A percentile compares a stretch with the other conserved stretches of the same genome.
phyloP scores from a whole-genome alignment of 805 yeast genomes.

The Cyberlindnera veronae region DNA sequence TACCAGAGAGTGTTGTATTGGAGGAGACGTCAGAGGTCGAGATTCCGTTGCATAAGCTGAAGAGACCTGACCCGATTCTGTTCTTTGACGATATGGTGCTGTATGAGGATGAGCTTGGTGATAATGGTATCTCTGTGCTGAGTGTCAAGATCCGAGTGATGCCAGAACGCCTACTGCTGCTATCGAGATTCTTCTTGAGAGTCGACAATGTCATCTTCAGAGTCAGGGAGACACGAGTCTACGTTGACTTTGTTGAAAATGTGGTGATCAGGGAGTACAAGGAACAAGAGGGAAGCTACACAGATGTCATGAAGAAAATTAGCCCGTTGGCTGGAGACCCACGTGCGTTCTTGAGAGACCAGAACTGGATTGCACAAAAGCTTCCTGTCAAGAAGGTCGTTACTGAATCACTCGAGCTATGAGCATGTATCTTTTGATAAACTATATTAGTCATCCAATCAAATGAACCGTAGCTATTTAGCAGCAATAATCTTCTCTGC shows the following conservation, averaged over 20 bases:
- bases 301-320: conserved; percentile 39
- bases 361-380: conserved; percentile 76
- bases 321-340: conserved; percentile 59
- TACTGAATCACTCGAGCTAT: no score
- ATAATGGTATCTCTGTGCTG: conserved; percentile 83
- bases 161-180: conserved; percentile 70
- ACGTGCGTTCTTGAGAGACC: conserved; percentile 69
- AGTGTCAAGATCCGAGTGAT: conserved; percentile 84
- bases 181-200: conserved; percentile 77
- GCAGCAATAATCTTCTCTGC: conserved; percentile 17
- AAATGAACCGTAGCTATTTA: no score
- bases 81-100: conserved; percentile 86
- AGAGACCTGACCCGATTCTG: conserved; percentile 76
- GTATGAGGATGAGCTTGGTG: conserved; percentile 95
- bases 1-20: conserved; percentile 19
- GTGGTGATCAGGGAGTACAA: conserved; percentile 73
- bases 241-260: conserved; percentile 67
- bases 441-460: no score
- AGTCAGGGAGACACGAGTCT: conserved; percentile 80
- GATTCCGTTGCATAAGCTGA: conserved; percentile 70
- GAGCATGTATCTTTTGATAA: no score
- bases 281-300: conserved; percentile 58
- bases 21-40: conserved; percentile 31
- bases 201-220: conserved; percentile 88
- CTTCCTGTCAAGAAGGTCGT: conserved; percentile 41